Evolutionary conservation across 2,329 filamentous ascomycete genomes (phyloP).

Genomic region (Beauveria brongniartii): DNA sequence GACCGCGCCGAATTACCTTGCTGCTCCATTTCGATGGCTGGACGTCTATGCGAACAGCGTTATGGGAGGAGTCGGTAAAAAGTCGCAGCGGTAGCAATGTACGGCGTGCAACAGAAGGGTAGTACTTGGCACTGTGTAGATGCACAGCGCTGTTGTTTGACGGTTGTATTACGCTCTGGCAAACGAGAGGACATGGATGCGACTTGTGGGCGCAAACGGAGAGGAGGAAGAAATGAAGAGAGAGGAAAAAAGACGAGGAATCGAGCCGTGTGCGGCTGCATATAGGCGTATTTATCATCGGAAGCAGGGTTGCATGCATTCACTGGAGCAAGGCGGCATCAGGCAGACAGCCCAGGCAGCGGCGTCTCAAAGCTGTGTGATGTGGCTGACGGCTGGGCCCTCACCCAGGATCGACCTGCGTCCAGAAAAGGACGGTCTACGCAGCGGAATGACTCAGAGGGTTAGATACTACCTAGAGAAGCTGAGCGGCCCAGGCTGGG

Average conservation of each 20-base stretch:
- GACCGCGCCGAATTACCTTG: background rate
- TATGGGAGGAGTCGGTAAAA: background rate
- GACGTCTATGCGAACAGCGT: background rate
- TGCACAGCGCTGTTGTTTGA: background rate
- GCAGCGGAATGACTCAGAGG: slow-evolving; percentile 7
- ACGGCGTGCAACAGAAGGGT: background rate
- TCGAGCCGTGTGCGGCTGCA: background rate
- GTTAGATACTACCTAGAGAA: background rate
- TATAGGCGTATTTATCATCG: slow-evolving; percentile 5
- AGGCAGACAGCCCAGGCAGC: slow-evolving; percentile 9
- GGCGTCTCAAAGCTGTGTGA: slow-evolving; percentile 2
- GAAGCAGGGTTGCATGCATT: slow-evolving; percentile 1
- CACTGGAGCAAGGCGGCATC: slow-evolving; percentile 6
- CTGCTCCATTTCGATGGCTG: slow-evolving; percentile 1
- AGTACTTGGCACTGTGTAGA: background rate
- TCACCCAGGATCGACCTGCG: slow-evolving; percentile 1
- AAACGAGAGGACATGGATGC: background rate
- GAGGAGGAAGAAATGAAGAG: background rate
- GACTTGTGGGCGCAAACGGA: too few species aligned
- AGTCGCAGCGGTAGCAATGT: background rate
- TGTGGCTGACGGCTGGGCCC: slow-evolving; percentile 9
- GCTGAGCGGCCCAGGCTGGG: background rate
- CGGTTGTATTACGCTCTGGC: background rate
- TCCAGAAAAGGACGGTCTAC: background rate
- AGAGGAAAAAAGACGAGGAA: background rate